Evolutionary conservation across 2,329 filamentous ascomycete genomes (phyloP).

Genomic region (Daldinia sp.): DNA sequence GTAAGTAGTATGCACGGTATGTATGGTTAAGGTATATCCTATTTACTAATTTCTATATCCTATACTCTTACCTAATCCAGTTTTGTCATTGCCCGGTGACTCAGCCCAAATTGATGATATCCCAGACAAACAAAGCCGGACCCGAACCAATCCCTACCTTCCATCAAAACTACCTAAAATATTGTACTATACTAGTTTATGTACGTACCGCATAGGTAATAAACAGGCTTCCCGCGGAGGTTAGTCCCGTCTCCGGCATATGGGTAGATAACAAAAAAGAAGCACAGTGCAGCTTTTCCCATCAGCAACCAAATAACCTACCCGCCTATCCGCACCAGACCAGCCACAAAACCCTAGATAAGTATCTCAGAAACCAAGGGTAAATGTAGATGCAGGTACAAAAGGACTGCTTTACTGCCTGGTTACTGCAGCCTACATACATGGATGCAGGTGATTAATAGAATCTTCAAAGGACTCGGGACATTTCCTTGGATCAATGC

Average conservation of each 20-base stretch:
- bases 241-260: slow-evolving; percentile 10
- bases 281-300: slow-evolving; percentile 2
- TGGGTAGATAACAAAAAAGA: background rate
- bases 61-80: slow-evolving; percentile 10
- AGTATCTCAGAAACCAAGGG: background rate
- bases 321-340: slow-evolving; percentile 10
- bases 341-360: background rate
- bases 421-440: background rate
- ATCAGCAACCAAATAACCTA: slow-evolving; percentile 1
- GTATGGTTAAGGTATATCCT: background rate
- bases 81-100: slow-evolving; percentile 12
- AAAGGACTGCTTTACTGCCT: too few species aligned
- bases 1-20: background rate
- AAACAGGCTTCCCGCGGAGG: slow-evolving; percentile 10
- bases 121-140: slow-evolving; percentile 3
- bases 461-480: background rate
- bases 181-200: background rate
- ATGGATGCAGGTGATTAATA: background rate
- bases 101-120: slow-evolving; percentile 5
- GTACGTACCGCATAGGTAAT: background rate
- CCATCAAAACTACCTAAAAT: too few species aligned
- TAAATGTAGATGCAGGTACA: slow-evolving; percentile 3
- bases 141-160: background rate
- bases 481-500: background rate
- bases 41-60: slow-evolving; percentile 1